phyloP scores from a whole-genome alignment of 139 green algal species.

The Chlorella vulgaris region DNA sequence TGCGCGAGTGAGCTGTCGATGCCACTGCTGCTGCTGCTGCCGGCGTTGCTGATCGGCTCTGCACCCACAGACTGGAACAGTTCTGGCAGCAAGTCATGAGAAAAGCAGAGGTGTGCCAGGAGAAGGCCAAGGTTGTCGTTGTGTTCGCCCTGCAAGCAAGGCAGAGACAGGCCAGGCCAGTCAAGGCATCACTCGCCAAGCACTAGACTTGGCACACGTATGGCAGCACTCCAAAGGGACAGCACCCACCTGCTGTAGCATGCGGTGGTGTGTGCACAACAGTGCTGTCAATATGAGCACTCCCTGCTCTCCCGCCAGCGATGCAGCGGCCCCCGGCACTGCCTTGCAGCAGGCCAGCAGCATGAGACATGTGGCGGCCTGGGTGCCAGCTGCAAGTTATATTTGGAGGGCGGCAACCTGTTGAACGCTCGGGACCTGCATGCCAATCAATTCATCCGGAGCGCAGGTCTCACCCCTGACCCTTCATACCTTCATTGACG shows the following conservation, averaged over 20 bases:
- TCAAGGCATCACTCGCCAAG: too few species aligned
- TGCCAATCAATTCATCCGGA: not conserved
- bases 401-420: not conserved
- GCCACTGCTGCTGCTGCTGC: not conserved
- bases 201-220: too few species aligned
- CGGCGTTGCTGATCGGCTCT: not conserved
- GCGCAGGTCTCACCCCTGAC: not conserved
- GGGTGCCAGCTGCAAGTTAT: not conserved
- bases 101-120: conserved; percentile 17
- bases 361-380: conserved; percentile 19
- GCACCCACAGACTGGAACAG: not conserved
- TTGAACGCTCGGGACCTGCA: not conserved
- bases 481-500: not conserved
- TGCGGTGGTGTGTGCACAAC: conserved; percentile 26
- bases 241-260: conserved; percentile 14
- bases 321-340: not conserved
- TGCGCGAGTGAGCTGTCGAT: not conserved
- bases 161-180: too few species aligned
- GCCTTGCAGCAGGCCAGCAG: conserved; percentile 36
- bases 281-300: conserved; percentile 16
- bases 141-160: conserved; percentile 18
- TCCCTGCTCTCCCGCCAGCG: conserved; percentile 17
- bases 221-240: not conserved
- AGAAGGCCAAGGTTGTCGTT: conserved; percentile 40
- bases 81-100: not conserved